These are phyloP conservation scores for Beauveria brongniartii DNA, from an alignment of 2,329 filamentous ascomycete species.

Conservation along the genomic window DNA sequence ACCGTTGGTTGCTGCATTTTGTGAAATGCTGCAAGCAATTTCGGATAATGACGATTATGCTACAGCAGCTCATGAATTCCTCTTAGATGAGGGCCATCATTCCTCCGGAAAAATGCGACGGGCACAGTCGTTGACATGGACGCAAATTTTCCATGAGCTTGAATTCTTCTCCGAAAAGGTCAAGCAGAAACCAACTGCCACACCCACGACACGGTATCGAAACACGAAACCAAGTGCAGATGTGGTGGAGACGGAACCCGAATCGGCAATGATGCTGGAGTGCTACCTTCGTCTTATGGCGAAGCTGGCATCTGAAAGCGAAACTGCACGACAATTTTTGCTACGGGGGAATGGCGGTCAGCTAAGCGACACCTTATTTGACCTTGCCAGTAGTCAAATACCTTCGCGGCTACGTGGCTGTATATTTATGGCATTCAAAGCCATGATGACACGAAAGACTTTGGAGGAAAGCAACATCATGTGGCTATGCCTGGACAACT, in stretches of 20 bases:
- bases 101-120: constrained; percentile 71
- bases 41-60: constrained; percentile 78
- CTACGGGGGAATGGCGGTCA: constrained; percentile 52
- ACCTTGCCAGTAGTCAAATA: constrained; percentile 69
- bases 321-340: constrained; percentile 64
- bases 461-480: constrained; percentile 59
- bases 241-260: constrained; percentile 73
- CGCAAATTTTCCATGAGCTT: constrained; percentile 85
- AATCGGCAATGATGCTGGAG: constrained; percentile 93
- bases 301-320: constrained; percentile 70
- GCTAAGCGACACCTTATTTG: constrained; percentile 67
- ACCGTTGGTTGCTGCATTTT: constrained; percentile 92
- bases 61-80: constrained; percentile 75
- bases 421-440: constrained; percentile 69
- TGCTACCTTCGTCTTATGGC: constrained; percentile 85
- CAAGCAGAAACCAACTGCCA: constrained; percentile 56
- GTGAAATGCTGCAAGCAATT: constrained; percentile 87
- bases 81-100: constrained; percentile 74
- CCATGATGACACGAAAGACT: constrained; percentile 68
- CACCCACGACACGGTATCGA: constrained; percentile 37
- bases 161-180: constrained; percentile 75
- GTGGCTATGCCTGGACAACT: constrained; percentile 75
- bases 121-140: constrained; percentile 81
- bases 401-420: constrained; percentile 72
- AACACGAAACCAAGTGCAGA: constrained; percentile 54